These are phyloP conservation scores for Vitis riparia DNA, from an alignment of 164 flowering plant genomes.

Conservation along the genomic window DNA sequence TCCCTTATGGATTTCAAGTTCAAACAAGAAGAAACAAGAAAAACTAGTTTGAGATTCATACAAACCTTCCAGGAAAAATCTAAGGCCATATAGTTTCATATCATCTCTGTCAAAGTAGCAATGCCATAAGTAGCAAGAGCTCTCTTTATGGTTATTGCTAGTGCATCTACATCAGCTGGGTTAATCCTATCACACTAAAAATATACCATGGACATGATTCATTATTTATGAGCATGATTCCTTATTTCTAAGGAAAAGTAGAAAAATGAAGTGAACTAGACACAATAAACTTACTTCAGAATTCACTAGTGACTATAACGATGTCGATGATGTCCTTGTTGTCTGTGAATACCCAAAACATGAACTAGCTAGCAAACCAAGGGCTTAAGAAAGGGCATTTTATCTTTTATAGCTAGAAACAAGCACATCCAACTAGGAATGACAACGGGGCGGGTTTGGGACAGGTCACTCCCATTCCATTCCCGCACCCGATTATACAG, in stretches of 20 bases:
- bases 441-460: no score
- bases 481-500: no score
- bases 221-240: no score
- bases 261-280: no score
- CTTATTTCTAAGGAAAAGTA: no score
- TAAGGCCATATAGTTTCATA: slow-evolving; percentile 68
- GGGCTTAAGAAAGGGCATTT: background rate
- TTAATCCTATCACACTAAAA: slow-evolving; percentile 61
- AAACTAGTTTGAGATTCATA: background rate
- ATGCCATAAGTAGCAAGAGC: slow-evolving; percentile 55
- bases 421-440: background rate
- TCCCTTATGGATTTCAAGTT: no score
- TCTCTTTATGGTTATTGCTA: slow-evolving; percentile 39
- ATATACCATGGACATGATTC: background rate
- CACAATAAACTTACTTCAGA: slow-evolving; percentile 37
- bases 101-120: slow-evolving; percentile 52
- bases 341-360: slow-evolving; percentile 20
- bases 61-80: slow-evolving; percentile 84
- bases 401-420: background rate
- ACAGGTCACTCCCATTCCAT: no score
- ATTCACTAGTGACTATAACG: no score
- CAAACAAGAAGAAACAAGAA: background rate
- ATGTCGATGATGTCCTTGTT: slow-evolving; percentile 38
- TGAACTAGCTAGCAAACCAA: background rate
- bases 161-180: slow-evolving; percentile 58